phyloP scores from a whole-genome alignment of 495 filamentous ascomycete species.

The Aspergillus heteromorphus region DNA sequence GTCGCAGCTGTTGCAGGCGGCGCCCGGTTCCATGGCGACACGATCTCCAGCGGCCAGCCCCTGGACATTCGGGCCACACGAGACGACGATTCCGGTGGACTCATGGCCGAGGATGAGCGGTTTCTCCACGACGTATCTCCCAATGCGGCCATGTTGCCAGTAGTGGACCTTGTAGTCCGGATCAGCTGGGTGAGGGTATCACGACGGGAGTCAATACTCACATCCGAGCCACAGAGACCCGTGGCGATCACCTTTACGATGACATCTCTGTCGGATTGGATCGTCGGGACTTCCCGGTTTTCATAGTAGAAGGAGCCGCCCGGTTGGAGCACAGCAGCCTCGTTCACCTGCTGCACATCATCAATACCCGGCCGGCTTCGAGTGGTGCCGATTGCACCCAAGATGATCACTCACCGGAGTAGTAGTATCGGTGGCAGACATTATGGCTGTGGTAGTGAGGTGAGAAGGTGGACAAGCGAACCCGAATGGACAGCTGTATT shows the following conservation, averaged over 20 bases:
- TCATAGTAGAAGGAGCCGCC: slow-evolving; percentile 22
- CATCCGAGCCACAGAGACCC: slow-evolving; percentile 21
- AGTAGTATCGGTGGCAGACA: too few species aligned
- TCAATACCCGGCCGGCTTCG: too few species aligned
- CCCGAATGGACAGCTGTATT: not conserved
- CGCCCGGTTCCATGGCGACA: slow-evolving; percentile 72
- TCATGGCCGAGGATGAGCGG: slow-evolving; percentile 67
- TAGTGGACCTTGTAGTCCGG: slow-evolving; percentile 41
- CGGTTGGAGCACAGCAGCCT: slow-evolving; percentile 20
- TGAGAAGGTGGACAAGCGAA: not conserved
- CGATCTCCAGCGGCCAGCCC: slow-evolving; percentile 58
- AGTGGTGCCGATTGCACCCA: too few species aligned
- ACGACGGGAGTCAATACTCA: not conserved
- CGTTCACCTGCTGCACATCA: slow-evolving; percentile 8
- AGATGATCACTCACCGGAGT: too few species aligned
- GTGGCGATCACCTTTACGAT: slow-evolving; percentile 19
- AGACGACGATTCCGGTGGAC: slow-evolving; percentile 57
- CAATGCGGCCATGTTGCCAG: slow-evolving; percentile 45
- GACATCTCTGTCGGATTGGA: slow-evolving; percentile 17
- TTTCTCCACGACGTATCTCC: slow-evolving; percentile 27
- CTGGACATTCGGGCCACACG: slow-evolving; percentile 47
- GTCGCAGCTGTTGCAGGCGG: slow-evolving; percentile 65
- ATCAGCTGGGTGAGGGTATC: not conserved
- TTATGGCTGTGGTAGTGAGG: not conserved
- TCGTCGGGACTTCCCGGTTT: slow-evolving; percentile 5